Conservation (phyloP, 371 early-diverging fungal genomes). For the Lichtheimia corymbifera region DNA sequence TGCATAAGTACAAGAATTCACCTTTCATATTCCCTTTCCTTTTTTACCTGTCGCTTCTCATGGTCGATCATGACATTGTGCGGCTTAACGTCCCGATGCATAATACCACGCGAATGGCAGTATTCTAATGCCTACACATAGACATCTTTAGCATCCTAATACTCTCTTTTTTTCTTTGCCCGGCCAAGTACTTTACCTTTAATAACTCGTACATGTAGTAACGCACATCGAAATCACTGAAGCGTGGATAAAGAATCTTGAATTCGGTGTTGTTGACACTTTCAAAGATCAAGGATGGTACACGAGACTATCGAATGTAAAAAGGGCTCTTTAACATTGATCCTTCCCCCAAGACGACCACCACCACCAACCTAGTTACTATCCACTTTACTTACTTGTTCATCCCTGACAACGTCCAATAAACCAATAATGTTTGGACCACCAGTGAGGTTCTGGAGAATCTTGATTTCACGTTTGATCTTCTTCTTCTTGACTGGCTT, state of each 20-base stretch:
- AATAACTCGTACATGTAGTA: constrained; percentile 97
- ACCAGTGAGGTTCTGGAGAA: constrained; percentile 95
- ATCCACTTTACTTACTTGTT: constrained; percentile 59
- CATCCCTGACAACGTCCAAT: constrained; percentile 96
- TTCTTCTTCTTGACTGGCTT: constrained; percentile 99
- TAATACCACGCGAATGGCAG: constrained; percentile 98
- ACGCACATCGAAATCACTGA: constrained; percentile 94
- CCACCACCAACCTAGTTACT: neutral
- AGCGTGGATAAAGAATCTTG: constrained; percentile 69
- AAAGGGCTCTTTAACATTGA: no score
- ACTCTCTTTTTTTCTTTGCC: neutral
- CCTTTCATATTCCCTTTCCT: constrained; percentile 17
- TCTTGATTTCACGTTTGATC: constrained; percentile 99
- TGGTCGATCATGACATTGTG: constrained; percentile 99
- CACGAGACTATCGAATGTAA: constrained; percentile 11
- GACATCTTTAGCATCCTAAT: neutral
- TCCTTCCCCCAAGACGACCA: no score
- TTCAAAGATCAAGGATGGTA: constrained; percentile 88
- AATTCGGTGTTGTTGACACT: constrained; percentile 88
- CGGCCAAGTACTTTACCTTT: constrained; percentile 55
- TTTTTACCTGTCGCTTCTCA: constrained; percentile 77
- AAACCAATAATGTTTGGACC: constrained; percentile 95
- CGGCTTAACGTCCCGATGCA: constrained; percentile 99
- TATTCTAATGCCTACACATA: constrained; percentile 89
- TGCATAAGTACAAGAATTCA: neutral